Base-by-base conservation (phyloP, 305 asterid species). In the Plantago lanceolata region DNA sequence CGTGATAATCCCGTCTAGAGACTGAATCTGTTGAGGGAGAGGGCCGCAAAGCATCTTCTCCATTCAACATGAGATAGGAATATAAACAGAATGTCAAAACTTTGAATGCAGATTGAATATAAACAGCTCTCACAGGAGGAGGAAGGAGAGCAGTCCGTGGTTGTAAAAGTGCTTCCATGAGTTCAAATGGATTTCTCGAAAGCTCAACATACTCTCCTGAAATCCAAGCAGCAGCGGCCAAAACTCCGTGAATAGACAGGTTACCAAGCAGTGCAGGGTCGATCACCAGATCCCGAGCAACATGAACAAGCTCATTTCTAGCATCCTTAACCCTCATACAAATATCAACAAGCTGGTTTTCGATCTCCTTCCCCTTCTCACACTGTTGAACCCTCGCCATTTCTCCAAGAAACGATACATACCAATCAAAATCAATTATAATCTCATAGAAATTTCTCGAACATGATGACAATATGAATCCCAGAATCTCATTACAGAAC, bases 261-360 rank as follows among this genome's bases (percentile, higher is more conserved):
- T 84, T 85, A 16, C 96, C 98, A 67, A 89, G 95, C 67, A 93
- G 78, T 20, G 98, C 96, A 66, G 98, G 97, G 78, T 93, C 98
- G 75, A 89, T 87, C 74, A 93, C 84, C 65, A 89, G 79, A 33
- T 82, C 85, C 69, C 98, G 96, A 54, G 89, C 81, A 82, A 93
- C 88, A 18, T 62, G 85, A 73, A 93, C 94, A 70, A 93, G 97
- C 76, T 81, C 83, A 29, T 74, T 71, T 73, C 98, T 87, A 73
- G 86, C 98, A 80, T 93, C 98, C 76, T 81, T 84, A 63, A 93
- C 98, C 85, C 98, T 84, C 88, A 87, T 84, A 66, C 95, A 95
- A 63, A 93, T 85, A 80, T 93, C 98, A 55, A 89, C 78, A 72
- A 93, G 83, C 77, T 93, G 98, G 59, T 45, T 64, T 77, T 85